phyloP scores from a whole-genome alignment of 108 stramenopile species.

The Aurantiochytrium sp. region DNA sequence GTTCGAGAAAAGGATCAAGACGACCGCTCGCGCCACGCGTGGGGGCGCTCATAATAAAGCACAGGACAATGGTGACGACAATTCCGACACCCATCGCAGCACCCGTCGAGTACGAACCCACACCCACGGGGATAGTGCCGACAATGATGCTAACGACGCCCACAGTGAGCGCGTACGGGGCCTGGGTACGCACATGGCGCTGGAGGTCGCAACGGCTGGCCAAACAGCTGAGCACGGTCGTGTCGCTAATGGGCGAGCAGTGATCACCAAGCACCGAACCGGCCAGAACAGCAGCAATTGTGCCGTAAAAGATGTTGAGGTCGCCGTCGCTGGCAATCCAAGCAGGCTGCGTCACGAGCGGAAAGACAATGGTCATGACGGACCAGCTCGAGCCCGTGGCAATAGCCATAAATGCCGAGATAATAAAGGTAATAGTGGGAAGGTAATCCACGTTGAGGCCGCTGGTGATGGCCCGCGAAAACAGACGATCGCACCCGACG shows the following conservation, averaged over 20 bases:
- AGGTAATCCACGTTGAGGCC: conserved; percentile 38
- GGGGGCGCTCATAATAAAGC: background rate
- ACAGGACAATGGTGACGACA: conserved; percentile 21
- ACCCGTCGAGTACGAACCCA: conserved; percentile 13
- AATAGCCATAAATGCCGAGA: conserved; percentile 58
- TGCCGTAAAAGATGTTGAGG: conserved; percentile 50
- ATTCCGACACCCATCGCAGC: conserved; percentile 32
- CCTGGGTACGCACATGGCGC: conserved; percentile 58
- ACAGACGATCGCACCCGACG: conserved; percentile 53
- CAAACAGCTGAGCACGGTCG: conserved; percentile 59
- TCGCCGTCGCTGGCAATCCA: conserved; percentile 54
- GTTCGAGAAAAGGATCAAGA: background rate
- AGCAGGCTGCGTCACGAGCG: conserved; percentile 50
- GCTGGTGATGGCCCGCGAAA: conserved; percentile 31
- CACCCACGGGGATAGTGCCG: conserved; percentile 41
- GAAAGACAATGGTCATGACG: conserved; percentile 65
- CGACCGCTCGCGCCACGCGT: background rate
- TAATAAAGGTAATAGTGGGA: conserved; percentile 55
- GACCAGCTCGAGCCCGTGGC: conserved; percentile 65
- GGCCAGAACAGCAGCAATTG: conserved; percentile 41
- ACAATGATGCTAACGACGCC: conserved; percentile 34
- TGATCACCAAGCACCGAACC: conserved; percentile 68
- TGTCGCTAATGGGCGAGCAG: conserved; percentile 63
- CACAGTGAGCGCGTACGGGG: conserved; percentile 53
- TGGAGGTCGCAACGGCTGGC: conserved; percentile 51